Evolutionary conservation across 2,329 filamentous ascomycete species (phyloP).

Genomic region (Pseudogymnoascus sp.): DNA sequence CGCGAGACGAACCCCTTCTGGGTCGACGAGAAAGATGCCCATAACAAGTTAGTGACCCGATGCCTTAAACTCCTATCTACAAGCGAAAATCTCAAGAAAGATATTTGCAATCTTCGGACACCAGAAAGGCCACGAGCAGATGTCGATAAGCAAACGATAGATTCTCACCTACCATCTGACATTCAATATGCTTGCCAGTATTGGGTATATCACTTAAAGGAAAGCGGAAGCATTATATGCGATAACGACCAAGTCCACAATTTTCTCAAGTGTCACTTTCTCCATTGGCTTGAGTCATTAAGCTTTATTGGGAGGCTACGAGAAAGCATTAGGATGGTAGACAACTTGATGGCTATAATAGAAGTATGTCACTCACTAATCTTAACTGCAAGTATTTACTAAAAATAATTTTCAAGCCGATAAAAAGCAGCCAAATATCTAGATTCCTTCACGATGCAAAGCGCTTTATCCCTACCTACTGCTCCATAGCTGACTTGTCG

Average conservation of each 20-base stretch:
- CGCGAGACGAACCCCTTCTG: slow-evolving; percentile 19
- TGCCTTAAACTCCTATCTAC: slow-evolving; percentile 29
- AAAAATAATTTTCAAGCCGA: neutral
- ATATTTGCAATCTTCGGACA: slow-evolving; percentile 26
- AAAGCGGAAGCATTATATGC: neutral
- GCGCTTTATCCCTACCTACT: slow-evolving; percentile 12
- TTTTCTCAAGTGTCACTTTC: slow-evolving; percentile 14
- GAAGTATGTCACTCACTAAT: slow-evolving; percentile 6
- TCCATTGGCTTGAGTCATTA: slow-evolving; percentile 15
- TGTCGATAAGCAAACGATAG: slow-evolving; percentile 12
- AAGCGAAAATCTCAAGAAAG: slow-evolving; percentile 19
- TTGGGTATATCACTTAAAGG: slow-evolving; percentile 21
- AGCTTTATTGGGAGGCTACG: slow-evolving; percentile 12
- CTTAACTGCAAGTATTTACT: neutral
- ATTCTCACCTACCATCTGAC: slow-evolving; percentile 14
- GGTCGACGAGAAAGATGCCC: slow-evolving; percentile 25
- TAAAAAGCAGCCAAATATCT: neutral
- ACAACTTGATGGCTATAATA: slow-evolving; percentile 10
- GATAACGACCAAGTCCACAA: neutral
- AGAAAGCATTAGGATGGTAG: slow-evolving; percentile 14
- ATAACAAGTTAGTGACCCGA: slow-evolving; percentile 22
- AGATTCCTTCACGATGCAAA: slow-evolving; percentile 13
- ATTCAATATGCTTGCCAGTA: slow-evolving; percentile 22
- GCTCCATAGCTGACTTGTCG: slow-evolving; percentile 20
- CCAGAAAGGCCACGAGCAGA: slow-evolving; percentile 17